Percentiles rank a stretch among this genome's conserved stretches.
Evolutionary conservation across 2,329 filamentous ascomycete genomes (phyloP).

Genomic region (Nigrospora sphaerica): DNA sequence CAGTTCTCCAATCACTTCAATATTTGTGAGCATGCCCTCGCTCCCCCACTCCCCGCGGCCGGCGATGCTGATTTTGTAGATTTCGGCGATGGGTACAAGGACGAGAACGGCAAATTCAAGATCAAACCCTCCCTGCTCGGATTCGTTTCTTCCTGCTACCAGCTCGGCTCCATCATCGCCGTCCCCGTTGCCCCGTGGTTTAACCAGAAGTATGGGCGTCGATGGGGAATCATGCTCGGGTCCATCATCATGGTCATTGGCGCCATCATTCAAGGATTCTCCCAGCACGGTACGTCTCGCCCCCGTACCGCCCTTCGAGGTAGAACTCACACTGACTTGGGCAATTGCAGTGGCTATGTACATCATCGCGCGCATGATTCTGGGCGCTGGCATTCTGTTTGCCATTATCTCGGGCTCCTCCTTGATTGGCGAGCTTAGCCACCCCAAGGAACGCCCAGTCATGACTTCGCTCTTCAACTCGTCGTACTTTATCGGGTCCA

Average conservation of each 20-base stretch:
- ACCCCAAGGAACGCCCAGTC: slow-evolving; percentile 53
- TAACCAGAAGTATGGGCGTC: slow-evolving; percentile 47
- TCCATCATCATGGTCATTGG: slow-evolving; percentile 47
- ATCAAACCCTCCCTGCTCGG: slow-evolving; percentile 38
- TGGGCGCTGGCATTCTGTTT: slow-evolving; percentile 53
- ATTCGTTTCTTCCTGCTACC: slow-evolving; percentile 53
- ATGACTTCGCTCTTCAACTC: slow-evolving; percentile 55
- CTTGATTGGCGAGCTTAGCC: slow-evolving; percentile 51
- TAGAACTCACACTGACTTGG: neutral
- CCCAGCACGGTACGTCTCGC: slow-evolving; percentile 30
- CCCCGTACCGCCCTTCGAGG: neutral
- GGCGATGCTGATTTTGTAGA: slow-evolving; percentile 23
- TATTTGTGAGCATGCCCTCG: slow-evolving; percentile 19
- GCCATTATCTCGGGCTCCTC: slow-evolving; percentile 53
- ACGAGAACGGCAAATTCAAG: neutral
- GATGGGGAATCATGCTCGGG: slow-evolving; percentile 48
- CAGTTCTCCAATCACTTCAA: slow-evolving; percentile 30
- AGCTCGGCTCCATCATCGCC: slow-evolving; percentile 50
- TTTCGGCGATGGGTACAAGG: slow-evolving; percentile 27
- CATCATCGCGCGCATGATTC: slow-evolving; percentile 49
- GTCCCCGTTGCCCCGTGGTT: slow-evolving; percentile 50
- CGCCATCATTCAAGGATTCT: slow-evolving; percentile 46
- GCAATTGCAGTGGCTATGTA: slow-evolving; percentile 39
- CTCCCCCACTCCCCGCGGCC: neutral
- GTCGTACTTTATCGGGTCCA: slow-evolving; percentile 47